These are phyloP conservation scores for Rauvolfia tetraphylla DNA, from an alignment of 257 asterid genomes.

Conservation along the genomic window DNA sequence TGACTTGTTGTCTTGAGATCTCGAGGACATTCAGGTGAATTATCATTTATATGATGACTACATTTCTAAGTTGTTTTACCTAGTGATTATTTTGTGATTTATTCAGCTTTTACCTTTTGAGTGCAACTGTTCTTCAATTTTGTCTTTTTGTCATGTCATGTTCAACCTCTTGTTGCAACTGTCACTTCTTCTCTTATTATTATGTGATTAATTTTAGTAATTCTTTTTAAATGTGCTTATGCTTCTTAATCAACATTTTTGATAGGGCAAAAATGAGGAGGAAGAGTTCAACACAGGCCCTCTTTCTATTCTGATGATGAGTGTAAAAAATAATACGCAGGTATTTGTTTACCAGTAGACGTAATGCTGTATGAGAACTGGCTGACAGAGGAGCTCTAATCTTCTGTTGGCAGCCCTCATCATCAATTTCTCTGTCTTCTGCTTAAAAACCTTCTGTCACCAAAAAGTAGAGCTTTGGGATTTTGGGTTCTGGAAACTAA, in stretches of 20 bases:
- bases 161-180: neutral
- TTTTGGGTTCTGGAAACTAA: neutral
- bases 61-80: neutral
- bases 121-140: neutral
- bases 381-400: neutral
- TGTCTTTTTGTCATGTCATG: neutral
- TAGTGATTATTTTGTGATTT: neutral
- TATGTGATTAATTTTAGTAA: neutral
- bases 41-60: neutral
- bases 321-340: slow-evolving; percentile 59
- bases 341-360: slow-evolving; percentile 17
- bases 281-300: slow-evolving; percentile 99
- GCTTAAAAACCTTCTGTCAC: neutral
- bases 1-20: neutral
- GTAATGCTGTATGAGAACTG: neutral
- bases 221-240: neutral
- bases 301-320: slow-evolving; percentile 67
- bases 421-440: neutral
- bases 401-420: neutral
- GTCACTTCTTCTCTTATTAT: neutral
- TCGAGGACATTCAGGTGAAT: neutral
- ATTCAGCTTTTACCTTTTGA: neutral
- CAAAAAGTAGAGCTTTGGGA: neutral
- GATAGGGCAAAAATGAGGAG: slow-evolving; percentile 50
- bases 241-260: neutral